phyloP scores from a whole-genome alignment of 495 filamentous ascomycete species.

The Tetracladium marchalianum region DNA sequence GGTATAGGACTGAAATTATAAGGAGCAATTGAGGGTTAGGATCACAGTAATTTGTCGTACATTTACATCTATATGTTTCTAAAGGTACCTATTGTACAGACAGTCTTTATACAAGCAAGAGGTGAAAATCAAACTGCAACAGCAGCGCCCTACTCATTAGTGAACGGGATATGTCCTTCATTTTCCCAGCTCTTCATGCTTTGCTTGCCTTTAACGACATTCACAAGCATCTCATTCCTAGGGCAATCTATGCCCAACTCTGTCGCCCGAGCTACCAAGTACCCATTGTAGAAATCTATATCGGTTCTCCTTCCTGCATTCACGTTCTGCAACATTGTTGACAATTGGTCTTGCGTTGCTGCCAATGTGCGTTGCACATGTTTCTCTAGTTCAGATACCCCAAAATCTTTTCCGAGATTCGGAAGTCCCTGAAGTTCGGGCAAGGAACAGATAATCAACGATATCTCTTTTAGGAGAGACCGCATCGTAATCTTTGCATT shows the following conservation, averaged over 20 bases:
- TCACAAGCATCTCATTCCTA: slow-evolving; percentile 4
- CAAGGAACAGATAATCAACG: slow-evolving; percentile 26
- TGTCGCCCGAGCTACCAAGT: slow-evolving; percentile 11
- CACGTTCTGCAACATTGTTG: slow-evolving; percentile 17
- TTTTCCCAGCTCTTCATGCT: slow-evolving; percentile 5
- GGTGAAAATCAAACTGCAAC: not conserved
- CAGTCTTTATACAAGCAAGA: not conserved
- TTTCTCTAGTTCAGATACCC: slow-evolving; percentile 1
- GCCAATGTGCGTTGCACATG: not conserved
- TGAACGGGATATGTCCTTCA: slow-evolving; percentile 13
- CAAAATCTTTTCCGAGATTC: slow-evolving; percentile 4
- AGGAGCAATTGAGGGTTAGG: too few species aligned
- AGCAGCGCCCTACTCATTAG: not conserved
- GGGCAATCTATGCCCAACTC: slow-evolving; percentile 15
- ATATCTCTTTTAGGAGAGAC: slow-evolving; percentile 45
- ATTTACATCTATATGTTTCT: too few species aligned
- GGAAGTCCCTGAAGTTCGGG: slow-evolving; percentile 44
- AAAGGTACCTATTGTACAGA: not conserved
- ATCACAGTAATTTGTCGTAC: too few species aligned
- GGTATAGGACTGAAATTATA: too few species aligned
- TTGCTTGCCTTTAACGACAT: slow-evolving; percentile 16
- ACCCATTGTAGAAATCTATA: slow-evolving; percentile 23
- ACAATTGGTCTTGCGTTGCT: slow-evolving; percentile 2
- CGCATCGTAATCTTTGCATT: slow-evolving; percentile 54
- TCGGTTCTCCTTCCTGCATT: slow-evolving; percentile 17